These are phyloP conservation scores for Candida xyloterini DNA, from an alignment of 805 yeast species.

Conservation along the genomic window DNA sequence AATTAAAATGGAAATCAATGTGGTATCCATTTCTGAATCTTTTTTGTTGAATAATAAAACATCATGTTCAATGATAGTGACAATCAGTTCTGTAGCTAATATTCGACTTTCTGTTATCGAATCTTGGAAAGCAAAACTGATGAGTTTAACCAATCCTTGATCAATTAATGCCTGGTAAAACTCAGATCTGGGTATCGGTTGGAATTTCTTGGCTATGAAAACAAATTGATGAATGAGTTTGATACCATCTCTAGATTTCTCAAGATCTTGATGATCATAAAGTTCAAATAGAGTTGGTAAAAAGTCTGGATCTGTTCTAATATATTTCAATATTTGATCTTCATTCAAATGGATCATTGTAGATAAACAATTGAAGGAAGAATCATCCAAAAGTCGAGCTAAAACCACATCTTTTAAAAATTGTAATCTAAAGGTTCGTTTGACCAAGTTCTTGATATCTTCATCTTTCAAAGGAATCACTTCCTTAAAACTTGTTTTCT, in stretches of 20 bases:
- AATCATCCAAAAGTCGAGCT: slow-evolving; percentile 80
- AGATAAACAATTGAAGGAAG: slow-evolving; percentile 62
- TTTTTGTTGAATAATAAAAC: slow-evolving; percentile 50
- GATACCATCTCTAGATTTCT: slow-evolving; percentile 64
- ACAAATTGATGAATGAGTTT: slow-evolving; percentile 77
- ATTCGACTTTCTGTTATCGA: slow-evolving; percentile 48
- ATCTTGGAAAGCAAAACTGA: slow-evolving; percentile 68
- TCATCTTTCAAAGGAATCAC: slow-evolving; percentile 61
- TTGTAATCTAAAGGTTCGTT: slow-evolving; percentile 72
- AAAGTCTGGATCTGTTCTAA: slow-evolving; percentile 52
- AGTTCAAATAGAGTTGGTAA: slow-evolving; percentile 56
- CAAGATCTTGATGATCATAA: slow-evolving; percentile 36
- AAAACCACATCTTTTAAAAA: slow-evolving; percentile 84
- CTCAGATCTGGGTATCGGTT: slow-evolving; percentile 55
- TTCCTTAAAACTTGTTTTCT: slow-evolving; percentile 63
- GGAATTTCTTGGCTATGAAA: slow-evolving; percentile 65
- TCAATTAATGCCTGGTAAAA: slow-evolving; percentile 64
- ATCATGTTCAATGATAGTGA: slow-evolving; percentile 81
- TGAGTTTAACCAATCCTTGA: slow-evolving; percentile 65
- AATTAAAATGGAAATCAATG: slow-evolving; percentile 49
- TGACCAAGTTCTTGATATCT: slow-evolving; percentile 52
- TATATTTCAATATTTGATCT: slow-evolving; percentile 57
- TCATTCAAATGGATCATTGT: slow-evolving; percentile 69
- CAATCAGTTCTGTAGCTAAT: slow-evolving; percentile 76
- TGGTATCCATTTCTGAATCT: slow-evolving; percentile 37